Percentiles rank a stretch among this genome's conserved stretches.
phyloP scores from a whole-genome alignment of 2,329 filamentous ascomycete genomes.

The Cordyceps tenuipes region DNA sequence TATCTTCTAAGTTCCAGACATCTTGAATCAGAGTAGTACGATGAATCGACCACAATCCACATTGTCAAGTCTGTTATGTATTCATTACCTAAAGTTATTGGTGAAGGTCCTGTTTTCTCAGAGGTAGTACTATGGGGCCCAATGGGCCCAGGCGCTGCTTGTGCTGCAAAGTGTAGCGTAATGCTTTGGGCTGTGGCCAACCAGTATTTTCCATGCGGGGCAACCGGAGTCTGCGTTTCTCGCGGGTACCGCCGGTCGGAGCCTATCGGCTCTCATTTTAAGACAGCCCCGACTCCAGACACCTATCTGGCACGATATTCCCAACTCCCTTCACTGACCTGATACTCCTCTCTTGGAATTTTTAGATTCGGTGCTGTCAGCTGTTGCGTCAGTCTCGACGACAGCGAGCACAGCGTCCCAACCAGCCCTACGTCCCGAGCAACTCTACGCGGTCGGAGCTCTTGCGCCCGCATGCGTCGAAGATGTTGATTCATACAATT shows the following conservation, averaged over 20 bases:
- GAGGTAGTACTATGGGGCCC: slow-evolving; percentile 3
- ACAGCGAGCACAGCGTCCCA: background rate
- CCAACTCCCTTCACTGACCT: background rate
- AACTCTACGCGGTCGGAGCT: background rate
- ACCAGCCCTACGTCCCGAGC: background rate
- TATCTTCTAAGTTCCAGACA: background rate
- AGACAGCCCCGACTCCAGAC: slow-evolving; percentile 1
- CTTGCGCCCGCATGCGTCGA: background rate
- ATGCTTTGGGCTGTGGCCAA: background rate
- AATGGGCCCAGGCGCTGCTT: background rate
- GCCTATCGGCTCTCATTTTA: slow-evolving; percentile 13
- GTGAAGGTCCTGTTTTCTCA: background rate
- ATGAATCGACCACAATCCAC: background rate
- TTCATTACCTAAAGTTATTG: slow-evolving; percentile 11
- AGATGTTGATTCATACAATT: slow-evolving; percentile 41
- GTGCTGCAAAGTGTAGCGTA: slow-evolving; percentile 6
- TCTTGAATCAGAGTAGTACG: background rate
- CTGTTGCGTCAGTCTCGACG: background rate
- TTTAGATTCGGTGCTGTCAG: background rate
- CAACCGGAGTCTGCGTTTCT: background rate
- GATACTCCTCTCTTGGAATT: background rate
- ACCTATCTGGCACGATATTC: background rate
- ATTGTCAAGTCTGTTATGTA: slow-evolving; percentile 10
- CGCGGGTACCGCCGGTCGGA: slow-evolving; percentile 19
- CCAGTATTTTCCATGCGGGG: slow-evolving; percentile 9